Evolutionary conservation across 768 basidiomycete genomes (phyloP).

Genomic region (Termitomyces sp.): DNA sequence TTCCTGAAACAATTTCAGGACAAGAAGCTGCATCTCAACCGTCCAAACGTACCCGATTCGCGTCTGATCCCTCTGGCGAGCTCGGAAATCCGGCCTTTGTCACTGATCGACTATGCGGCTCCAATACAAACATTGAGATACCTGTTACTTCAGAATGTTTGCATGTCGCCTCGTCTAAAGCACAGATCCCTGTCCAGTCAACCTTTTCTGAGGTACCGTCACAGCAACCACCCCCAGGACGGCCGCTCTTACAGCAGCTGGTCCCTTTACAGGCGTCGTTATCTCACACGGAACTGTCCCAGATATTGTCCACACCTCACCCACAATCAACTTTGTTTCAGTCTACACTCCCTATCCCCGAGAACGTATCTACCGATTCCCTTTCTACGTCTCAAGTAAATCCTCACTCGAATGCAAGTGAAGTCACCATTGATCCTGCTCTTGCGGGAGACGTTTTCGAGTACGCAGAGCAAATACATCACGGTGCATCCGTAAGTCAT

Average conservation of each 20-base stretch:
- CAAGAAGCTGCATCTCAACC: neutral
- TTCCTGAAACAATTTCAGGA: neutral
- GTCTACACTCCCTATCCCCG: neutral
- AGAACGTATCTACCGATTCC: neutral
- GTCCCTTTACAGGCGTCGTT: neutral
- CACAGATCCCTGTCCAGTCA: neutral
- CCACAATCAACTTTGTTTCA: neutral
- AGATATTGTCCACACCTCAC: neutral
- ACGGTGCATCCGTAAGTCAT: neutral
- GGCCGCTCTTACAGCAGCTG: neutral
- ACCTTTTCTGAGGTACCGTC: neutral
- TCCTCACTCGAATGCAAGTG: neutral
- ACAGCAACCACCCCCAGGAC: neutral
- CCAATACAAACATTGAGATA: neutral
- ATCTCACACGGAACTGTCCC: neutral
- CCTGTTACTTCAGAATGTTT: neutral
- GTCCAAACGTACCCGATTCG: conserved; percentile 3
- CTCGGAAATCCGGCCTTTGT: neutral
- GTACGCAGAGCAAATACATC: neutral
- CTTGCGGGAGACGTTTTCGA: conserved; percentile 8
- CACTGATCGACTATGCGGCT: neutral
- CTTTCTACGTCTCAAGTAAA: neutral
- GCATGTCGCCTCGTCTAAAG: neutral
- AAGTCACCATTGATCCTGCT: conserved; percentile 14
- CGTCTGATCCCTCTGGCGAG: neutral